Base-by-base conservation (phyloP, 495 filamentous ascomycete genomes). In the Xylaria cubensis region DNA sequence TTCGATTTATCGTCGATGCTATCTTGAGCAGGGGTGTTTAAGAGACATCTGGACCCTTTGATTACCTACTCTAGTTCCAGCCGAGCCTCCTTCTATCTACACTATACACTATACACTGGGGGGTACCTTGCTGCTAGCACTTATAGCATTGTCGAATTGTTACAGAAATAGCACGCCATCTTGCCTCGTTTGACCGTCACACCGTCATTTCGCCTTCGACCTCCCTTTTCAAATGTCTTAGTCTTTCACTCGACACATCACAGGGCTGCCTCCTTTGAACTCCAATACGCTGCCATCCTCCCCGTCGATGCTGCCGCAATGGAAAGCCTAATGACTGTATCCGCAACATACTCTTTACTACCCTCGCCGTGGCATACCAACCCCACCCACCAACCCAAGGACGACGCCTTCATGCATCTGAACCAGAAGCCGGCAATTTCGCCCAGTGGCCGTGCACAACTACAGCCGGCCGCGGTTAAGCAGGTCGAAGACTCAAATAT, bases 401-500 rank as follows among this genome's bases (percentile, higher is more conserved):
- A 66, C 26, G 39, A 72, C 62, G 26, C 42, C 36, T n/a, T 66
- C 34, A 50, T 51, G 53, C 41, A 61, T 50, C 46, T 67, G 48
- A 59, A 72, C n/a, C 70, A 72, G 70, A 72, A 67, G 42, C 26
- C 70, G 21, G 42, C 63, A 1, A n/a, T 19, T 19, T 2, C 59
- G 34, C 24, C 63, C 7, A 50, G 8, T 53, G 46, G 32, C 21
- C 70, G 70, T 51, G 13, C 62, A 44, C 70, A 65, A 36, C 62
- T 51, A 19, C 63, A 39, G 21, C 51, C 39, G 0, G 7, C 29
- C 13, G 0, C 63, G 63, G 24, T 26, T 19, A 67, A 65, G 51
- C 36, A 56, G 7, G 24, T 46, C 26, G 73, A 79, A 55, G 74
- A 74, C 32, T 59, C 74, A 9, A 74, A 56, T 17, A 24, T 67